Evolutionary conservation across 768 basidiomycete genomes (phyloP).

Genomic region (Amanita jacksonii): DNA sequence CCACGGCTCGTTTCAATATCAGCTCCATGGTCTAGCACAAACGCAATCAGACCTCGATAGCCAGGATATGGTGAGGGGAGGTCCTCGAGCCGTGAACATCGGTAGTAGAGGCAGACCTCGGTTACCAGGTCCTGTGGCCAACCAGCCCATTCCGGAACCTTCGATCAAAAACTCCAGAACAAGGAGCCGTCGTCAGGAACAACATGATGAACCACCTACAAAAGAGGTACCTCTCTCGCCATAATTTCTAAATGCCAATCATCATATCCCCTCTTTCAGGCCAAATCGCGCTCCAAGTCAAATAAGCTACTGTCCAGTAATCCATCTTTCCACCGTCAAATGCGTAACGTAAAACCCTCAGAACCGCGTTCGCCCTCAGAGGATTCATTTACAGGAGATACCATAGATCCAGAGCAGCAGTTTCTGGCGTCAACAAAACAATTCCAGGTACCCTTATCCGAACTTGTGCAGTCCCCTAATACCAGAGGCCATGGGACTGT

Average conservation of each 20-base stretch:
- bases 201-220: conserved; percentile 8
- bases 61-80: conserved; percentile 24
- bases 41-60: conserved; percentile 38
- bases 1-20: conserved; percentile 36
- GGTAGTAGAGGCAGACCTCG: background rate
- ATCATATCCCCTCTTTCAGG: background rate
- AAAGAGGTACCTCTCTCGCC: conserved; percentile 1
- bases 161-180: conserved; percentile 1
- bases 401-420: conserved; percentile 36
- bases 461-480: conserved; percentile 24
- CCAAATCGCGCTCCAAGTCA: background rate
- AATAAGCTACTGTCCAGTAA: background rate
- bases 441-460: conserved; percentile 50
- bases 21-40: conserved; percentile 51
- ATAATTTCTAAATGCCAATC: background rate
- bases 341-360: background rate
- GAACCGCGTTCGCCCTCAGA: conserved; percentile 10
- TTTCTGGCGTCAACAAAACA: conserved; percentile 37
- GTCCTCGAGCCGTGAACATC: conserved; percentile 48
- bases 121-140: background rate
- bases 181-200: conserved; percentile 3
- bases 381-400: conserved; percentile 52
- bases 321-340: background rate
- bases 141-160: background rate
- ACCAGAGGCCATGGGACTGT: conserved; percentile 13